Evolutionary conservation across 768 basidiomycete genomes (phyloP), one percentile per base, ranked within the genome.

Genomic region (Pholiota conissans): DNA sequence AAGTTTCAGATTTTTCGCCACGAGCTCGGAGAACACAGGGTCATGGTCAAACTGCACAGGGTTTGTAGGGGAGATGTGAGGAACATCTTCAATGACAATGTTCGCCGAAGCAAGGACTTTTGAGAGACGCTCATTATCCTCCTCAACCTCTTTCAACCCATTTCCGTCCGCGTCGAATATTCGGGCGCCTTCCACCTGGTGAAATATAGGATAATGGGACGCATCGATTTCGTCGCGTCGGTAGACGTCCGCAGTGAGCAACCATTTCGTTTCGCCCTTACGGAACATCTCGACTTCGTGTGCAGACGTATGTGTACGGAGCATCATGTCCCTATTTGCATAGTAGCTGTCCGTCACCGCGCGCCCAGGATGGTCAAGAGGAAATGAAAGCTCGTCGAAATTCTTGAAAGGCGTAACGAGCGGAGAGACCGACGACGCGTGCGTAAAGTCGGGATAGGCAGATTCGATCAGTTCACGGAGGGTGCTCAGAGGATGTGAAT

Each of bases 291-390:
- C 95, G 29, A 98, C 91, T 75, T 99, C 96, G 70, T 99, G 97
- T 3, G 97, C 93, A n/a, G 91, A 94, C 0, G 97, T 98, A 71
- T 99, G 97, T 0, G 97, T 98, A 39, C 97, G 89, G 34, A 99
- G 84, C 93, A 99, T 94, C 67, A 89, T 78, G 65, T 86, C 77
- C 65, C 80, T 83, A 76, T 98, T 98, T 68, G 97, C 79, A 74
- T 99, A 99, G 79, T 99, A 99, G 67, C 90, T 92, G 76, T 99
- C 97, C 40, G 91, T 92, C 45, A 85, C 78, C 22, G 90, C 81
- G 58, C 97, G 85, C 16, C 97, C 96, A 0, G 96, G 95, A 70
- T 99, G 97, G 76, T 98, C 95, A 13, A 76, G 65, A 0, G 96
- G 89, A 74, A 99, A 98, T 3, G 93, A 94, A 29, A 99, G 86